Conservation (phyloP, 2,329 filamentous ascomycete species). For the Epichloe coenophiala region DNA sequence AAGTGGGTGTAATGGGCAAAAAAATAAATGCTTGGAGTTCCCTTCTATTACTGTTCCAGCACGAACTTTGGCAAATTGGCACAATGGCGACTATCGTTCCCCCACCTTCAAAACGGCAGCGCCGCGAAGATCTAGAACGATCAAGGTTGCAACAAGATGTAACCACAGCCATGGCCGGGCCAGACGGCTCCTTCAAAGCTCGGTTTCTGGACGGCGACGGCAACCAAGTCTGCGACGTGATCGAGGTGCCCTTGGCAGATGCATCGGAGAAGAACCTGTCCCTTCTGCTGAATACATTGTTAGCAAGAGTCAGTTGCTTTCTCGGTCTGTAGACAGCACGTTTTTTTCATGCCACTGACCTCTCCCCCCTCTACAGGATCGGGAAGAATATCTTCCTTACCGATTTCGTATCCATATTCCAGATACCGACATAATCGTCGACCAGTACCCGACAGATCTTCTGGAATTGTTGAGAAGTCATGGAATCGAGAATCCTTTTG, state of each 20-base stretch:
- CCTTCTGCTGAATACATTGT: constrained; percentile 69
- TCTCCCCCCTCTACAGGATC: constrained; percentile 23
- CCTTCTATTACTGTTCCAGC: background rate
- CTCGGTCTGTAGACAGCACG: background rate
- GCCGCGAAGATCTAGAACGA: constrained; percentile 58
- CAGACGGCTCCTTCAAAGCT: constrained; percentile 66
- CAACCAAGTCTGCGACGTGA: constrained; percentile 56
- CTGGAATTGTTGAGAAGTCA: constrained; percentile 39
- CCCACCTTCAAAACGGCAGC: constrained; percentile 82
- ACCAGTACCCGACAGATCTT: constrained; percentile 42
- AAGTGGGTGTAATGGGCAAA: background rate
- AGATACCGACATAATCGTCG: constrained; percentile 36
- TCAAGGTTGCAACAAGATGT: constrained; percentile 66
- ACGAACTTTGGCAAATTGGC: background rate
- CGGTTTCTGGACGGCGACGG: constrained; percentile 76
- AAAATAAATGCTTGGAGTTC: background rate
- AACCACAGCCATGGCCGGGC: constrained; percentile 49
- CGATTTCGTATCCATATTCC: constrained; percentile 47
- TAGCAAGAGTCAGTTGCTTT: constrained; percentile 47
- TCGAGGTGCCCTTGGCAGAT: constrained; percentile 68
- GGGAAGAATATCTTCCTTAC: constrained; percentile 47
- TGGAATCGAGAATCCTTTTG: constrained; percentile 44
- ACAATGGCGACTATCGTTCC: constrained; percentile 68
- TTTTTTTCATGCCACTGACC: background rate
- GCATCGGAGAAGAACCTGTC: constrained; percentile 83